A percentile compares a stretch with the other conserved stretches of the same genome.
phyloP scores from a whole-genome alignment of 2,329 filamentous ascomycete species.

The Teratosphaeria destructans region DNA sequence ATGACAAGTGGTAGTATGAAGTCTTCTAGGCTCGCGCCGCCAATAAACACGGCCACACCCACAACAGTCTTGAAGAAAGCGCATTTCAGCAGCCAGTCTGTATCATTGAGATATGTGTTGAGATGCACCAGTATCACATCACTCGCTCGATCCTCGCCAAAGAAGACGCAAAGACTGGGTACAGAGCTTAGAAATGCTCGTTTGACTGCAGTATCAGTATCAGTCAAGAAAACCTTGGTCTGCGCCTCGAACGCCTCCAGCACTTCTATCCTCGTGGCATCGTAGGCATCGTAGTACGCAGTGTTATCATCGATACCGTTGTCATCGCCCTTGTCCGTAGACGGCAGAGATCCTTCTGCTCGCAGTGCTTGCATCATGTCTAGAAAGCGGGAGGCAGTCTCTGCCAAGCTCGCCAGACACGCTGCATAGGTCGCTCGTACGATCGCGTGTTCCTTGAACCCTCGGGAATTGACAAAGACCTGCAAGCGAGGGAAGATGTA shows the following conservation, averaged over 20 bases:
- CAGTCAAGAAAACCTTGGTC: slow-evolving; percentile 81
- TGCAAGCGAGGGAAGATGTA: slow-evolving; percentile 53
- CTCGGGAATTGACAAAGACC: slow-evolving; percentile 44
- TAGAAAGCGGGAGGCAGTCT: slow-evolving; percentile 72
- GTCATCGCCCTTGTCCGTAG: slow-evolving; percentile 70
- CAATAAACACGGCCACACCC: slow-evolving; percentile 82
- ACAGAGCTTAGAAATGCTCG: slow-evolving; percentile 88
- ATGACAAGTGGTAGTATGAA: slow-evolving; percentile 95
- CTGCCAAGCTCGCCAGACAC: slow-evolving; percentile 78
- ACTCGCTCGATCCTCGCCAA: slow-evolving; percentile 81
- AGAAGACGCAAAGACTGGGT: slow-evolving; percentile 86
- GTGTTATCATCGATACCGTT: slow-evolving; percentile 49
- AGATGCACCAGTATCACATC: slow-evolving; percentile 94
- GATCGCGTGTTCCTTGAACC: slow-evolving; percentile 44
- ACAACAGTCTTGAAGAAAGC: slow-evolving; percentile 95
- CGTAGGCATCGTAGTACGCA: slow-evolving; percentile 73
- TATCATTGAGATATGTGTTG: slow-evolving; percentile 93
- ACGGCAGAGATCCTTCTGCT: slow-evolving; percentile 69
- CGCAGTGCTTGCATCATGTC: slow-evolving; percentile 84
- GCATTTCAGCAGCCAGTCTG: slow-evolving; percentile 92
- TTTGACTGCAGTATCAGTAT: slow-evolving; percentile 73
- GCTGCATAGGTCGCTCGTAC: slow-evolving; percentile 88
- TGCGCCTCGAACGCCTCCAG: slow-evolving; percentile 77
- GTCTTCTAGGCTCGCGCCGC: slow-evolving; percentile 79
- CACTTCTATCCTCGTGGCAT: slow-evolving; percentile 73